Evolutionary conservation across 495 filamentous ascomycete species (phyloP).

Genomic region (Aspergillus biplanus): DNA sequence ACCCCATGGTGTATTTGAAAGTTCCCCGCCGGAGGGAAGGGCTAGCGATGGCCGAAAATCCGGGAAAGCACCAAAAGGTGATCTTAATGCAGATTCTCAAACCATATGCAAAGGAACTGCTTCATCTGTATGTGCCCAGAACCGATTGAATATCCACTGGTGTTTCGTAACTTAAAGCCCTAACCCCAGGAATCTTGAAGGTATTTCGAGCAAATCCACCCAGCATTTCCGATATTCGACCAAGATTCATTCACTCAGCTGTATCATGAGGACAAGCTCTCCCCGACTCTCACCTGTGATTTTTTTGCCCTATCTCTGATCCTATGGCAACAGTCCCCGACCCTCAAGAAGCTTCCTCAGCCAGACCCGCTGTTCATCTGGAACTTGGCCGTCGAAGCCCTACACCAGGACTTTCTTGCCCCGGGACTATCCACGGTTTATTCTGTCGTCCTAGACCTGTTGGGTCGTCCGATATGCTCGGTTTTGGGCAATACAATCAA

Average conservation of each 20-base stretch:
- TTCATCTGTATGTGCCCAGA: slow-evolving; percentile 27
- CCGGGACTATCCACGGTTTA: slow-evolving; percentile 35
- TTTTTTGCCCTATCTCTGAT: slow-evolving; percentile 36
- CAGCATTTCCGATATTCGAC: slow-evolving; percentile 42
- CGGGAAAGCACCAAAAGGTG: slow-evolving; percentile 21
- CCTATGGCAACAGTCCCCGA: slow-evolving; percentile 30
- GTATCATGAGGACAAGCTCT: slow-evolving; percentile 31
- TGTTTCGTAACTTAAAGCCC: neutral
- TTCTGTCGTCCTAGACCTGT: slow-evolving; percentile 33
- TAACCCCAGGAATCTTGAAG: slow-evolving; percentile 15
- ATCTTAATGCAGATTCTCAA: slow-evolving; percentile 29
- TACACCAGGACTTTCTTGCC: slow-evolving; percentile 36
- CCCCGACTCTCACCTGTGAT: slow-evolving; percentile 36
- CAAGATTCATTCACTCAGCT: slow-evolving; percentile 29
- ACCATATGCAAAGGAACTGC: slow-evolving; percentile 33
- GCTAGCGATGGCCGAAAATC: slow-evolving; percentile 37
- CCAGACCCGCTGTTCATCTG: slow-evolving; percentile 37
- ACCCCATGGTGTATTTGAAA: slow-evolving; percentile 28
- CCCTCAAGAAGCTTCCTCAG: slow-evolving; percentile 18
- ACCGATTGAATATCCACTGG: neutral
- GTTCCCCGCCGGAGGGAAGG: slow-evolving; percentile 31
- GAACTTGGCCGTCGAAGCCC: slow-evolving; percentile 36
- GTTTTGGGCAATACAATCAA: slow-evolving; percentile 35
- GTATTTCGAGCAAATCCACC: slow-evolving; percentile 41
- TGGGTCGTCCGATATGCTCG: slow-evolving; percentile 33